Conservation (phyloP, 495 filamentous ascomycete species). For the Daldinia childiae region DNA sequence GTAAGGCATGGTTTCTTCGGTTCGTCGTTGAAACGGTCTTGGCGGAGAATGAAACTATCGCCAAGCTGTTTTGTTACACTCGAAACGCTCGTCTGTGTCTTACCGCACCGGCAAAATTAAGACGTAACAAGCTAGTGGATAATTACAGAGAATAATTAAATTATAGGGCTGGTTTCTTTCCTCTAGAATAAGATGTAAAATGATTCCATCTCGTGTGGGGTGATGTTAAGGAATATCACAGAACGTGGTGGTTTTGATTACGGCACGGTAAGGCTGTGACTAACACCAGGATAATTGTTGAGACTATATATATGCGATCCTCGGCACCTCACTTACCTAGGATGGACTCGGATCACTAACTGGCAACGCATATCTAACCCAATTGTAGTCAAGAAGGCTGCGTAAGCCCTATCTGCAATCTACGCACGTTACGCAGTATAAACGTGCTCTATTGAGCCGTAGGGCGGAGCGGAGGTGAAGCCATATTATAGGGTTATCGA, state of each 20-base stretch:
- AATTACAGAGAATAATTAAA: neutral
- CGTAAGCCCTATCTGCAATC: slow-evolving; percentile 38
- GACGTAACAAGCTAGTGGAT: neutral
- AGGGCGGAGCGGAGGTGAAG: slow-evolving; percentile 25
- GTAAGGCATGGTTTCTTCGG: slow-evolving; percentile 48
- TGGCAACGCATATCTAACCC: slow-evolving; percentile 2
- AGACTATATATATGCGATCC: neutral
- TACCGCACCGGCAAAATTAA: slow-evolving; percentile 16
- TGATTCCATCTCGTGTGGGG: slow-evolving; percentile 27
- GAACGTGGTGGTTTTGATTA: slow-evolving; percentile 22
- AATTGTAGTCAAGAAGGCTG: slow-evolving; percentile 24
- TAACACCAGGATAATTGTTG: slow-evolving; percentile 10
- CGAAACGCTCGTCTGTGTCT: slow-evolving; percentile 37
- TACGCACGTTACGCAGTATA: slow-evolving; percentile 11
- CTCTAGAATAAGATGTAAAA: neutral
- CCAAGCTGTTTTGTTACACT: slow-evolving; percentile 36
- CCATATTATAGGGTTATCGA: slow-evolving; percentile 12
- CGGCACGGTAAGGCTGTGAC: slow-evolving; percentile 16
- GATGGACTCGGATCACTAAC: slow-evolving; percentile 22
- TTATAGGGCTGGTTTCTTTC: slow-evolving; percentile 1
- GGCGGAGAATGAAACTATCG: slow-evolving; percentile 43
- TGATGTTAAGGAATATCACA: slow-evolving; percentile 5
- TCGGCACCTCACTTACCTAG: slow-evolving; percentile 3
- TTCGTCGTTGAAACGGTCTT: slow-evolving; percentile 41
- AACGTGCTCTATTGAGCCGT: slow-evolving; percentile 19